phyloP scores from a whole-genome alignment of 2,329 filamentous ascomycete species.

The Mariannaea sp. region DNA sequence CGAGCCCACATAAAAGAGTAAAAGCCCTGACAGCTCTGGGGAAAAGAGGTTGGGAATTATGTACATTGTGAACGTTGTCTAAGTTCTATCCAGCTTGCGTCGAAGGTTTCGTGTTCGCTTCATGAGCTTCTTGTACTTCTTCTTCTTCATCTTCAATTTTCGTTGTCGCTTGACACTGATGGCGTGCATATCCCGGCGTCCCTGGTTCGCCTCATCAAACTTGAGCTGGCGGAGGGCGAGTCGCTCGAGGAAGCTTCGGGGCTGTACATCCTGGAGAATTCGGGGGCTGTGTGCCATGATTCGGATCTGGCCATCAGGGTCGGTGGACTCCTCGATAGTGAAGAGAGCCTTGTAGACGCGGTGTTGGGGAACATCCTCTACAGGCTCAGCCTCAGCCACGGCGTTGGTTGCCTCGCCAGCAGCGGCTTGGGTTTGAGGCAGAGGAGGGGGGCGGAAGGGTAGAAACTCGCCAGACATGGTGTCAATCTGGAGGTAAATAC shows the following conservation, averaged over 20 bases:
- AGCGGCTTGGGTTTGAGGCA: slow-evolving; percentile 65
- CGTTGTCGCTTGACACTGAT: slow-evolving; percentile 92
- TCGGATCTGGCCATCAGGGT: slow-evolving; percentile 62
- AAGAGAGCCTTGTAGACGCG: slow-evolving; percentile 68
- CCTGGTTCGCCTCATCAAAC: slow-evolving; percentile 57
- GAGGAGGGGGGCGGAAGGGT: slow-evolving; percentile 85
- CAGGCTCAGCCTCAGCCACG: slow-evolving; percentile 40
- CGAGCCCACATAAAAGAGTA: slow-evolving; percentile 30
- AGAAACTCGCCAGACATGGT: slow-evolving; percentile 71
- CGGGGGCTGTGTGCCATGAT: slow-evolving; percentile 65
- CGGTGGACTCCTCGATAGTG: slow-evolving; percentile 69
- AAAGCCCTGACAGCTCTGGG: slow-evolving; percentile 17
- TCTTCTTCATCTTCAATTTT: slow-evolving; percentile 99
- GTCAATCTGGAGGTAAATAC: slow-evolving; percentile 69
- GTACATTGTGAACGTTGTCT: slow-evolving; percentile 36
- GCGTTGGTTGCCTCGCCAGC: slow-evolving; percentile 46
- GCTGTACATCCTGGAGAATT: slow-evolving; percentile 56
- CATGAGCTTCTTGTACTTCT: slow-evolving; percentile 99
- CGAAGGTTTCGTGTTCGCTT: slow-evolving; percentile 86
- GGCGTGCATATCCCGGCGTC: slow-evolving; percentile 67
- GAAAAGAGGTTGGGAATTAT: slow-evolving; percentile 32
- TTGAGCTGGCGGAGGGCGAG: slow-evolving; percentile 68
- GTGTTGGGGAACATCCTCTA: slow-evolving; percentile 50
- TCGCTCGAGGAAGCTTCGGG: slow-evolving; percentile 69
- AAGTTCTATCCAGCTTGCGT: slow-evolving; percentile 77